phyloP scores from a whole-genome alignment of 108 stramenopile genomes.

The Skeletonema tropicum region DNA sequence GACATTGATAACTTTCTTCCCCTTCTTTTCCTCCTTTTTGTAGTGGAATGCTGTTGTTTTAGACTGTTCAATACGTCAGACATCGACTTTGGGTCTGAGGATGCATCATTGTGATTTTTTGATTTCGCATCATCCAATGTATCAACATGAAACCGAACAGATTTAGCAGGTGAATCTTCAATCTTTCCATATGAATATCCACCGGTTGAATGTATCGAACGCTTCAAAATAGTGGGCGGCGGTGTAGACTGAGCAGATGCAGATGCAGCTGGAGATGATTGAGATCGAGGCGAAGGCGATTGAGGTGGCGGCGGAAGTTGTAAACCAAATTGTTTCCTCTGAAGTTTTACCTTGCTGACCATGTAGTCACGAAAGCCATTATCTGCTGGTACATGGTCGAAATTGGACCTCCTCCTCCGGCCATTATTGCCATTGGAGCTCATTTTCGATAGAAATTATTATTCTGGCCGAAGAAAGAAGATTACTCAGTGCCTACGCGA shows the following conservation, averaged over 20 bases:
- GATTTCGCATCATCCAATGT: constrained; percentile 7
- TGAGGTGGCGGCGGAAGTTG: constrained; percentile 70
- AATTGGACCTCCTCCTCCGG: constrained; percentile 15
- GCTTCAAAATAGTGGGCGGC: not conserved
- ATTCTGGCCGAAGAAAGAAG: not conserved
- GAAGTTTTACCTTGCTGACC: constrained; percentile 80
- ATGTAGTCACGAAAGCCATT: constrained; percentile 85
- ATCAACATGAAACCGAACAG: constrained; percentile 43
- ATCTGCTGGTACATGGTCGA: constrained; percentile 46
- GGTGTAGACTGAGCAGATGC: not conserved
- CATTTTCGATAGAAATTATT: not conserved
- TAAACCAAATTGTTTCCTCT: constrained; percentile 77
- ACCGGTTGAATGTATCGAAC: constrained; percentile 3
- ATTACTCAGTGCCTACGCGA: too few species aligned
- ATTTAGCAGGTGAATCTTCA: constrained; percentile 21
- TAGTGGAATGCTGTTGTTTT: constrained; percentile 29
- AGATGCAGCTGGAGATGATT: constrained; percentile 4
- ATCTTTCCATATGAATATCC: not conserved
- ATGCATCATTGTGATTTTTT: not conserved
- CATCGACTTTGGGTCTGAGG: constrained; percentile 19
- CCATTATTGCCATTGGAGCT: not conserved
- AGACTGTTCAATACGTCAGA: constrained; percentile 45
- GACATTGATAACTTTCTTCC: constrained; percentile 17
- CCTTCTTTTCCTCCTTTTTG: constrained; percentile 10
- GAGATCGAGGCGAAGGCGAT: constrained; percentile 12